phyloP scores from a whole-genome alignment of 768 basidiomycete species.

The Dentipellis sp. region DNA sequence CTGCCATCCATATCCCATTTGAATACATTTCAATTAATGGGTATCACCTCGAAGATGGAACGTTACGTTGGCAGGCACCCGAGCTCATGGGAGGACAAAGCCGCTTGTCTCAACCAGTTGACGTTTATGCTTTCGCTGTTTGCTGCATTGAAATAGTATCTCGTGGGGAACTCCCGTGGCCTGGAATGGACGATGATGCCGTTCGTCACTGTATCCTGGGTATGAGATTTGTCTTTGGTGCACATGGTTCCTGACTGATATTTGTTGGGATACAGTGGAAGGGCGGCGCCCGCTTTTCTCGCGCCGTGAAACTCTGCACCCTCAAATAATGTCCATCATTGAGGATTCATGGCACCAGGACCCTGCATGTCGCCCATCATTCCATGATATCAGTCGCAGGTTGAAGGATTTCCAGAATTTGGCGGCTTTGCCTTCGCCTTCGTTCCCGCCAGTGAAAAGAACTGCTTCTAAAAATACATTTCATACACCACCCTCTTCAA shows the following conservation, averaged over 20 bases:
- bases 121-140: constrained; percentile 68
- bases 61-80: constrained; percentile 61
- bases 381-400: not conserved
- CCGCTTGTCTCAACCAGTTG: constrained; percentile 42
- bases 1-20: constrained; percentile 1
- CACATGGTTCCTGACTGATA: not conserved
- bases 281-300: too few species aligned
- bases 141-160: constrained; percentile 54
- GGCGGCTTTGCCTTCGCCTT: too few species aligned
- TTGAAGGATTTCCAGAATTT: too few species aligned
- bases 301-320: too few species aligned
- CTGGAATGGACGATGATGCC: constrained; percentile 36
- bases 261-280: too few species aligned
- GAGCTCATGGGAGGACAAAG: constrained; percentile 42
- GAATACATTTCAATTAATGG: not conserved
- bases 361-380: not conserved
- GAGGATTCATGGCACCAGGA: not conserved
- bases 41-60: constrained; percentile 30
- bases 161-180: constrained; percentile 55
- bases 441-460: too few species aligned
- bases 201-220: constrained; percentile 43
- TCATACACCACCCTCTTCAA: too few species aligned
- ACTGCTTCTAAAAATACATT: too few species aligned
- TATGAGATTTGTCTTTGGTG: constrained; percentile 12
- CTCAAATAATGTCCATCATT: not conserved